These are phyloP conservation scores for Striga hermonthica DNA, from an alignment of 305 asterid species.

Conservation along the genomic window DNA sequence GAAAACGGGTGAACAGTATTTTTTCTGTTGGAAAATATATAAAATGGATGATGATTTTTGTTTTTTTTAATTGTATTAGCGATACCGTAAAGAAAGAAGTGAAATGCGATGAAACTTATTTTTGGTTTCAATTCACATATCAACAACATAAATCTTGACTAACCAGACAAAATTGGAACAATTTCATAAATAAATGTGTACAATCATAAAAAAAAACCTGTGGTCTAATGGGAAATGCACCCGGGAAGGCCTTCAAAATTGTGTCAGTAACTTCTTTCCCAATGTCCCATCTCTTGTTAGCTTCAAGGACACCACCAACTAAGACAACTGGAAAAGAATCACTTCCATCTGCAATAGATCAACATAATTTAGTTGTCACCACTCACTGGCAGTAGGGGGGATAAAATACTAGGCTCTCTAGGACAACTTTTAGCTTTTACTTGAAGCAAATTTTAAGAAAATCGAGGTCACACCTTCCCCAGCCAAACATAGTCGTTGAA, in stretches of 20 bases:
- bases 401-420: too few species aligned
- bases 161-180: too few species aligned
- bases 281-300: constrained; percentile 77
- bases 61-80: too few species aligned
- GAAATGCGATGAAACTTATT: too few species aligned
- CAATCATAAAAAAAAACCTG: constrained; percentile 42
- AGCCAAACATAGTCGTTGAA: constrained; percentile 67
- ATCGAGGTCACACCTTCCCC: constrained; percentile 60
- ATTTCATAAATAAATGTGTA: too few species aligned
- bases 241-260: constrained; percentile 65
- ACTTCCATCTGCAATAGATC: constrained; percentile 59
- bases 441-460: neutral
- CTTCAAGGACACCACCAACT: constrained; percentile 95
- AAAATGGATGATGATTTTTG: too few species aligned
- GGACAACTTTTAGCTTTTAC: too few species aligned
- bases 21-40: too few species aligned
- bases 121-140: too few species aligned
- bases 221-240: constrained; percentile 78
- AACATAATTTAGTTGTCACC: constrained; percentile 21
- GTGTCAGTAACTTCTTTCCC: constrained; percentile 65
- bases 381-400: neutral
- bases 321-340: constrained; percentile 81
- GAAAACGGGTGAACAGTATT: neutral
- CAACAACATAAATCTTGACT: too few species aligned
- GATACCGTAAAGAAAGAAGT: too few species aligned